These are phyloP conservation scores for Eurotiales sp. DNA, from an alignment of 2,329 filamentous ascomycete species.

Conservation along the genomic window DNA sequence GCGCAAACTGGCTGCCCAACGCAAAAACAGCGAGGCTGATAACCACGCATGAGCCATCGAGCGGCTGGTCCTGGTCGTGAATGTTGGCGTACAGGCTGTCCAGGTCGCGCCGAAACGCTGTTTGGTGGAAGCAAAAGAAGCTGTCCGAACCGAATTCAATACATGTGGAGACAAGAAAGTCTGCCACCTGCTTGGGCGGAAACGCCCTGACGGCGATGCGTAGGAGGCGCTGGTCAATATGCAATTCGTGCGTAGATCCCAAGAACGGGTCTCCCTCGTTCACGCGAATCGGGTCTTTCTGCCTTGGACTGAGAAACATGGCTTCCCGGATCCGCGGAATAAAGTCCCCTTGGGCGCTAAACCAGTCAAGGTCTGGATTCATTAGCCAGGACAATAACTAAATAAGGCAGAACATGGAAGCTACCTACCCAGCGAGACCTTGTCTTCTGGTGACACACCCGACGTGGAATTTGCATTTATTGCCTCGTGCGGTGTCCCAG, in stretches of 20 bases:
- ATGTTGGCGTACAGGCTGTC: neutral
- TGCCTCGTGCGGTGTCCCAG: neutral
- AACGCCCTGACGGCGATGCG: neutral
- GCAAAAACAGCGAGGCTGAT: neutral
- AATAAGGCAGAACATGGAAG: neutral
- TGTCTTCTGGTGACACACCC: slow-evolving; percentile 1
- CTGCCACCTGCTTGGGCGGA: slow-evolving; percentile 4
- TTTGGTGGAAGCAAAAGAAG: slow-evolving; percentile 3
- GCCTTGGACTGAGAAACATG: neutral
- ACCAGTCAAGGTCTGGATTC: neutral
- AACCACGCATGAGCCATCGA: slow-evolving; percentile 1
- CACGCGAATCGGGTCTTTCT: neutral
- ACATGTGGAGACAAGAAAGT: slow-evolving; percentile 1
- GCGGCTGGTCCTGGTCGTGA: slow-evolving; percentile 1
- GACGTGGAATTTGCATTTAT: neutral
- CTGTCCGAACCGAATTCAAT: slow-evolving; percentile 1
- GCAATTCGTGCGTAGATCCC: neutral
- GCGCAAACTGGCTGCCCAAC: slow-evolving; percentile 1
- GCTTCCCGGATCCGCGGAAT: slow-evolving; percentile 1
- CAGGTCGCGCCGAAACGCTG: neutral
- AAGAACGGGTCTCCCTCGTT: neutral
- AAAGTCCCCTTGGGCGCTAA: slow-evolving; percentile 1
- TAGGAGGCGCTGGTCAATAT: slow-evolving; percentile 2
- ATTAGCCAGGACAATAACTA: neutral
- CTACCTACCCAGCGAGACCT: neutral